phyloP scores from a whole-genome alignment of 495 filamentous ascomycete genomes.

The Daldinia grandis region DNA sequence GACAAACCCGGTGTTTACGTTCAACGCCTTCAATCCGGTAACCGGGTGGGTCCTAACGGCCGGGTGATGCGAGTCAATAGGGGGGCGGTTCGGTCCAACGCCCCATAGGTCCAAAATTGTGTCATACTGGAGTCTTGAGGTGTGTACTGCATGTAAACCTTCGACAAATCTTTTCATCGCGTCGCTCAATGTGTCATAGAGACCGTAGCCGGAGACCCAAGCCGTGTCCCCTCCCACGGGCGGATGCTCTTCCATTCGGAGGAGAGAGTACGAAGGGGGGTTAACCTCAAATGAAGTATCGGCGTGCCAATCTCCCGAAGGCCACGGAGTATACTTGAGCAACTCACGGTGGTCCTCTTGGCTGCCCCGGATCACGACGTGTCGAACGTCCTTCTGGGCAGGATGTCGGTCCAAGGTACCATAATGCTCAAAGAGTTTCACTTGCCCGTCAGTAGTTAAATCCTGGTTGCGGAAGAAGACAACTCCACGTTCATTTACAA shows the following conservation, averaged over 20 bases:
- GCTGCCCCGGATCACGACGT: constrained; percentile 40
- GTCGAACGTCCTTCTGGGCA: constrained; percentile 56
- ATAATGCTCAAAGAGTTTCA: constrained; percentile 62
- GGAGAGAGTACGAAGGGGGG: constrained; percentile 60
- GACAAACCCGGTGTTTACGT: constrained; percentile 61
- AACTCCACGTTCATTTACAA: constrained; percentile 57
- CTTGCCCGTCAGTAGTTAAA: constrained; percentile 60
- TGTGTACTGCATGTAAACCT: constrained; percentile 60
- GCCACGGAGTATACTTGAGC: constrained; percentile 44
- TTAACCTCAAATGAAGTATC: constrained; percentile 64
- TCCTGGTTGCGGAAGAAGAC: constrained; percentile 62
- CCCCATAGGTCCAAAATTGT: constrained; percentile 59
- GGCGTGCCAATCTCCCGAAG: constrained; percentile 58
- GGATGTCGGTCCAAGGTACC: constrained; percentile 60
- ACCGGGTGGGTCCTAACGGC: constrained; percentile 65
- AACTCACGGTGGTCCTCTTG: constrained; percentile 44
- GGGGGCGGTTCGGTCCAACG: constrained; percentile 57
- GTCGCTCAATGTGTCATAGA: constrained; percentile 60
- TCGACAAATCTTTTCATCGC: constrained; percentile 58
- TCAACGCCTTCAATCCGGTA: constrained; percentile 60
- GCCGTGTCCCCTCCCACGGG: constrained; percentile 63
- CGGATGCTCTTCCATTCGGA: constrained; percentile 65
- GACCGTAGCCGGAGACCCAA: constrained; percentile 61
- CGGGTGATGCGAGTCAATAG: constrained; percentile 63
- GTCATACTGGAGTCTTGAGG: constrained; percentile 58